Percentiles rank a stretch among this genome's conserved stretches.
Evolutionary conservation across 2,329 filamentous ascomycete genomes (phyloP).

Genomic region (Cladophialophora chaetospira): DNA sequence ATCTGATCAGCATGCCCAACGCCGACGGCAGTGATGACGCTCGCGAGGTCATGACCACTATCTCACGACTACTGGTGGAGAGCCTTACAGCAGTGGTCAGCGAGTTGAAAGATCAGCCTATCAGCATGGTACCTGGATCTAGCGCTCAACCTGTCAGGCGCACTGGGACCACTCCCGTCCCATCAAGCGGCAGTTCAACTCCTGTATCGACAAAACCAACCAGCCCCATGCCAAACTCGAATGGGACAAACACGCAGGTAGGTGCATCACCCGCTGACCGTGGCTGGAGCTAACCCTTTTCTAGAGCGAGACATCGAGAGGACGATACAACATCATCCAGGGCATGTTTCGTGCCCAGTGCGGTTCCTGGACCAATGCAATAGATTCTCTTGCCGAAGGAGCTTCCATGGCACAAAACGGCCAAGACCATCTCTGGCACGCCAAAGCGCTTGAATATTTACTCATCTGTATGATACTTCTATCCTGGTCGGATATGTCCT

Average conservation of each 20-base stretch:
- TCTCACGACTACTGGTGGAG: constrained; percentile 6
- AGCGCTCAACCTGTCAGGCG: constrained; percentile 10
- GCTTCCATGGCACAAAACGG: constrained; percentile 74
- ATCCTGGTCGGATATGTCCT: constrained; percentile 81
- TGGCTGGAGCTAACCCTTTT: neutral
- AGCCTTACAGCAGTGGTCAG: constrained; percentile 7
- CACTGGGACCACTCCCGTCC: constrained; percentile 9
- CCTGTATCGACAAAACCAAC: constrained; percentile 14
- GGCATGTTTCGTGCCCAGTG: constrained; percentile 62
- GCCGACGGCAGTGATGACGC: constrained; percentile 11
- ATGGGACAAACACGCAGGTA: constrained; percentile 16
- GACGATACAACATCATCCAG: constrained; percentile 27
- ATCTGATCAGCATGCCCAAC: constrained; percentile 15
- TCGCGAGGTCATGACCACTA: constrained; percentile 10
- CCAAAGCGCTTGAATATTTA: constrained; percentile 88
- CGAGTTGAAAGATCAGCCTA: constrained; percentile 22
- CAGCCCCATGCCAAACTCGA: constrained; percentile 6
- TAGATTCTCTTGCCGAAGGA: constrained; percentile 80
- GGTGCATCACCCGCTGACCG: neutral
- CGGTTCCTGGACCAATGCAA: constrained; percentile 84
- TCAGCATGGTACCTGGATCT: constrained; percentile 27
- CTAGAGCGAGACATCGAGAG: constrained; percentile 26
- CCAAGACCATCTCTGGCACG: constrained; percentile 96
- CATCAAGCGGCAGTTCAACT: constrained; percentile 7
- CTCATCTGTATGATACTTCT: constrained; percentile 80